Evolutionary conservation across 768 basidiomycete genomes (phyloP), one percentile per base, ranked within the genome.

Genomic region (Amylocystis lapponica): DNA sequence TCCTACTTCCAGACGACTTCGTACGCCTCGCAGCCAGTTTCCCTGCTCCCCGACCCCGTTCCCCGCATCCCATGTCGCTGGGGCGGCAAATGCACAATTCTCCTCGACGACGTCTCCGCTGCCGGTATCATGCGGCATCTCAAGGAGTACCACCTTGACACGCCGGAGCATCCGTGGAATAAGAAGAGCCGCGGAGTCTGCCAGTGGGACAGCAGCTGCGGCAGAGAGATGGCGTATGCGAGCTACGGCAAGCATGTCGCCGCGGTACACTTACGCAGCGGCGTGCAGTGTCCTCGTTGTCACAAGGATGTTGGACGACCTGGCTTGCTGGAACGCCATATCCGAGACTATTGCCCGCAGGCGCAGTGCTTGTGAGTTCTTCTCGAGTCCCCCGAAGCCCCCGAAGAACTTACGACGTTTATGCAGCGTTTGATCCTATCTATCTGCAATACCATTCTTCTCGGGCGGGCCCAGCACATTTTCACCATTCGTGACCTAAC

Each of bases 191-290:
- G 39, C 10, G 39, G 27, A 4, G 6, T 13, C 11, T 41, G 39
- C 19, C 21, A 30, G 14, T 41, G 39, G 39, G 39, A n/a, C 5
- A 29, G 39, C 27, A 19, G 29, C 14, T 41, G 39, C 26, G 39
- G 39, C 27, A 41, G 31, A 17, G 48, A 50, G 20, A 53, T 53
- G 52, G 49, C 44, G 31, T 36, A 43, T 16, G 49, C 48, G 7
- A 47, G 48, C 43, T 46, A 39, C 22, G 52, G 48, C 17, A 53
- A 53, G 41, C 52, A 53, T 27, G 49, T 53, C 40, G 45, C 52
- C 7, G 46, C 46, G 32, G 49, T 49, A 33, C 52, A 53, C 31
- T 41, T 53, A 11, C 39, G 49, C 36, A 47, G 41, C 34, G 44
- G 45, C 46, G 45, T 41, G 19, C 40, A 42, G 27, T 53, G 52